Conservation (phyloP, 805 yeast genomes). For the Wickerhamiella vanderwaltii region DNA sequence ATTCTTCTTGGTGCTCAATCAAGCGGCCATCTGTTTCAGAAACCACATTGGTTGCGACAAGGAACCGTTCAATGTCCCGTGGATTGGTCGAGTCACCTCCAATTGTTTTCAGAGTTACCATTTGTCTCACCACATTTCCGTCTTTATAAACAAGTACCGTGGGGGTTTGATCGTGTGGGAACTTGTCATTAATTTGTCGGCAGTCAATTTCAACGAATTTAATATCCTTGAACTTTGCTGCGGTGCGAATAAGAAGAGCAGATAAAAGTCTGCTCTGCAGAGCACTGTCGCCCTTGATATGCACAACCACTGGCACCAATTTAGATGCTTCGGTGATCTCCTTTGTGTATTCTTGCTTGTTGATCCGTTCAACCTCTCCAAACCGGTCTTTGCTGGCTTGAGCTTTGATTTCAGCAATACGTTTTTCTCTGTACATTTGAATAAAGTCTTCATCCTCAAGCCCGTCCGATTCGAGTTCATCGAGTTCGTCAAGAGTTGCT, state of each 20-base stretch:
- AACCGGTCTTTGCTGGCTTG: slow-evolving; percentile 45
- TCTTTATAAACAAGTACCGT: slow-evolving; percentile 73
- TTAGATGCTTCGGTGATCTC: slow-evolving; percentile 78
- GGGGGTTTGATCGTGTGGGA: slow-evolving; percentile 85
- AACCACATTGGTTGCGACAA: slow-evolving; percentile 58
- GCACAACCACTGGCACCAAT: slow-evolving; percentile 57
- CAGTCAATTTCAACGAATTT: slow-evolving; percentile 92
- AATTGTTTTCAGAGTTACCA: slow-evolving; percentile 62
- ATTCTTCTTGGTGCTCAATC: too few species aligned
- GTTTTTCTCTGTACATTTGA: slow-evolving; percentile 58
- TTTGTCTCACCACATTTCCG: slow-evolving; percentile 68
- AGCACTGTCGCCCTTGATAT: slow-evolving; percentile 49
- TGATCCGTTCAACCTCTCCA: slow-evolving; percentile 66
- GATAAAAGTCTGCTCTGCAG: slow-evolving; percentile 64
- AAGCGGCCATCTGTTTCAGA: slow-evolving; percentile 56
- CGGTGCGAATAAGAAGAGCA: slow-evolving; percentile 43
- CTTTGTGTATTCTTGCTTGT: slow-evolving; percentile 75
- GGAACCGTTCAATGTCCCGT: slow-evolving; percentile 58
- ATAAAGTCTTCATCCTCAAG: slow-evolving; percentile 72
- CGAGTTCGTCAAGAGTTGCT: slow-evolving; percentile 68
- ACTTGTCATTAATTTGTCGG: slow-evolving; percentile 78
- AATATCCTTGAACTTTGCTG: slow-evolving; percentile 61
- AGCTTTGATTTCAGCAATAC: slow-evolving; percentile 61
- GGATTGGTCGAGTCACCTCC: slow-evolving; percentile 72
- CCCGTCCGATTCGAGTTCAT: slow-evolving; percentile 81